Evolutionary conservation across 106 monocot species (phyloP).

Genomic region (Agapanthus africanus): DNA sequence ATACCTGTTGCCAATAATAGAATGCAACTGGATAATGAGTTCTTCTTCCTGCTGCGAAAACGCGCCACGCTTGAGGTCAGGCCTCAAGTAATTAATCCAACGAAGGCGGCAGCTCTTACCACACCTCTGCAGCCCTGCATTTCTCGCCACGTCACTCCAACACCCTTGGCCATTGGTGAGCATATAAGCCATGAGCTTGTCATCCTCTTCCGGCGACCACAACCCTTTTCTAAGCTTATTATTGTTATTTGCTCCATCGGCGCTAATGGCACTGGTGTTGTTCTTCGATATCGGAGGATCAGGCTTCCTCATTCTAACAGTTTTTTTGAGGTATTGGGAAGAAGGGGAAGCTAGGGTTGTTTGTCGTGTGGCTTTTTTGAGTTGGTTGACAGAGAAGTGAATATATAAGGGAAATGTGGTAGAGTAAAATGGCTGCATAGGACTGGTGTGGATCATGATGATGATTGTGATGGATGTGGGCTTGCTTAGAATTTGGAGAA

Average conservation of each 20-base stretch:
- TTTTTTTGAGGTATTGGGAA: not conserved
- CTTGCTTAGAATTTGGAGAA: constrained; percentile 65
- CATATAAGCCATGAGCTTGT: constrained; percentile 63
- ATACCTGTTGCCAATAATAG: constrained; percentile 73
- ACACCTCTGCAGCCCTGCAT: constrained; percentile 62
- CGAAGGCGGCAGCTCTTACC: constrained; percentile 77
- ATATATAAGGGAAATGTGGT: constrained; percentile 15
- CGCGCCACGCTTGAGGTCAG: constrained; percentile 72
- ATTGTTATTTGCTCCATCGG: not conserved
- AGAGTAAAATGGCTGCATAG: constrained; percentile 17
- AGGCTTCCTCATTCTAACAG: constrained; percentile 48
- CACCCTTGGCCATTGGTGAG: constrained; percentile 49
- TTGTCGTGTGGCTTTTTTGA: not conserved
- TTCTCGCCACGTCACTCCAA: constrained; percentile 70
- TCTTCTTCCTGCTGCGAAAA: constrained; percentile 60
- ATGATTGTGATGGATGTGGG: constrained; percentile 36
- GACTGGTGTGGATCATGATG: constrained; percentile 20
- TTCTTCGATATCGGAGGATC: constrained; percentile 11
- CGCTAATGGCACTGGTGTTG: not conserved
- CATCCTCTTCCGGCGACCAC: constrained; percentile 79
- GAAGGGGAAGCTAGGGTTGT: not conserved
- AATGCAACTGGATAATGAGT: constrained; percentile 58
- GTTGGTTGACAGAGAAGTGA: not conserved
- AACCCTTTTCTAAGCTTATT: constrained; percentile 60
- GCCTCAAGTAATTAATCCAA: constrained; percentile 65